phyloP scores from a whole-genome alignment of 2,329 filamentous ascomycete species.

The Fusarium floridanum region DNA sequence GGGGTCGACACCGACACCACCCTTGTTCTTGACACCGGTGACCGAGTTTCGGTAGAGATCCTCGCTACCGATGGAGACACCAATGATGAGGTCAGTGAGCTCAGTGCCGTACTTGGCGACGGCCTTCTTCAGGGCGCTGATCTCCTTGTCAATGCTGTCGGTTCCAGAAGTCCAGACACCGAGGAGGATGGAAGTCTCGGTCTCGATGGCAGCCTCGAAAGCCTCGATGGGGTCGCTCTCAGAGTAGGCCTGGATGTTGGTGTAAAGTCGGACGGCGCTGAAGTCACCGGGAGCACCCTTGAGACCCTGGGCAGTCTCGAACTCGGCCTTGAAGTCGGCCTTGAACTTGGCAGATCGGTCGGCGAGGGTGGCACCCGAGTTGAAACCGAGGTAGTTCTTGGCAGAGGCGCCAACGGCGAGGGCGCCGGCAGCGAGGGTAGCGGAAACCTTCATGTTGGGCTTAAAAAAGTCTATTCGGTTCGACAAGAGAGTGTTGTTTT shows the following conservation, averaged over 20 bases:
- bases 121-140: slow-evolving; percentile 69
- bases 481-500: slow-evolving; percentile 20
- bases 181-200: slow-evolving; percentile 71
- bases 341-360: slow-evolving; percentile 66
- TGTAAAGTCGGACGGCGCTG: slow-evolving; percentile 74
- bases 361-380: slow-evolving; percentile 62
- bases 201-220: slow-evolving; percentile 76
- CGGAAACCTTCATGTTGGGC: slow-evolving; percentile 57
- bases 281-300: slow-evolving; percentile 63
- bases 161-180: slow-evolving; percentile 73
- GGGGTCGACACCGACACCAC: slow-evolving; percentile 71
- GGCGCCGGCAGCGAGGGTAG: slow-evolving; percentile 54
- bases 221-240: slow-evolving; percentile 84
- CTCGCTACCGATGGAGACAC: slow-evolving; percentile 75
- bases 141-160: slow-evolving; percentile 69
- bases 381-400: slow-evolving; percentile 67
- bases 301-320: slow-evolving; percentile 55
- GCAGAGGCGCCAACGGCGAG: slow-evolving; percentile 57
- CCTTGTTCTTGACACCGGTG: slow-evolving; percentile 73
- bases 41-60: slow-evolving; percentile 74
- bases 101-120: slow-evolving; percentile 64
- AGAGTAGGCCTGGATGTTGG: slow-evolving; percentile 74
- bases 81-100: slow-evolving; percentile 70
- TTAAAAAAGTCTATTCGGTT: slow-evolving; percentile 21
- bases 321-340: slow-evolving; percentile 62